A percentile compares a stretch with the other conserved stretches of the same genome.
Evolutionary conservation across 78 protist species (phyloP).

Genomic region (Cavenderia fasciculata): DNA sequence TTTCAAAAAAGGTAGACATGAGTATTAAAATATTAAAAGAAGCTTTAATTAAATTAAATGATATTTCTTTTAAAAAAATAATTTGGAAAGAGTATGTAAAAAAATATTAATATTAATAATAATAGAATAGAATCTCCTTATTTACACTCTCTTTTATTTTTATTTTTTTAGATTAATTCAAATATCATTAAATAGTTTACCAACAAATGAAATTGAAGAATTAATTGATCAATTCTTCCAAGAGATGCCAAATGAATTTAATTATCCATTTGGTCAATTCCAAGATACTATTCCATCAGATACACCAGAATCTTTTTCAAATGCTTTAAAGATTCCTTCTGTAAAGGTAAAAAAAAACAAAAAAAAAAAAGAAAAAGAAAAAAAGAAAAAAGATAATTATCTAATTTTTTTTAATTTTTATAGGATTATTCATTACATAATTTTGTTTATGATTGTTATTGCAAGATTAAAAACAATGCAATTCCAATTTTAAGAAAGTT

Average conservation of each 20-base stretch:
- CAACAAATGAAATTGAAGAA: slow-evolving; percentile 6
- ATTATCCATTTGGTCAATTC: slow-evolving; percentile 22
- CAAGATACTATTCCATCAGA: slow-evolving; percentile 4
- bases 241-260: slow-evolving; percentile 36
- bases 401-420: background rate
- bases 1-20: background rate
- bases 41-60: background rate
- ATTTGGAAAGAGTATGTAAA: slow-evolving; percentile 55
- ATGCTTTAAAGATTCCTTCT: slow-evolving; percentile 30
- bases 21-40: slow-evolving; percentile 3
- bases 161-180: too few relatives aligned
- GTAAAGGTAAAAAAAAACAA: background rate
- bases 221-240: slow-evolving; percentile 27
- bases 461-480: background rate
- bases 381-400: background rate
- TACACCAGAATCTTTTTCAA: background rate
- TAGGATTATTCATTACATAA: slow-evolving; percentile 36
- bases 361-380: background rate
- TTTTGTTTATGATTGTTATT: background rate
- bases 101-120: background rate
- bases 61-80: background rate
- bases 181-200: too few relatives aligned
- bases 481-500: slow-evolving; percentile 8
- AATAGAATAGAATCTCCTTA: too few relatives aligned
- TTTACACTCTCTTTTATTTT: too few relatives aligned